Percentiles rank a stretch among this genome's conserved stretches.
Evolutionary conservation across 1,284 basidiomycete genomes (phyloP).

Genomic region (Tilletia caries): DNA sequence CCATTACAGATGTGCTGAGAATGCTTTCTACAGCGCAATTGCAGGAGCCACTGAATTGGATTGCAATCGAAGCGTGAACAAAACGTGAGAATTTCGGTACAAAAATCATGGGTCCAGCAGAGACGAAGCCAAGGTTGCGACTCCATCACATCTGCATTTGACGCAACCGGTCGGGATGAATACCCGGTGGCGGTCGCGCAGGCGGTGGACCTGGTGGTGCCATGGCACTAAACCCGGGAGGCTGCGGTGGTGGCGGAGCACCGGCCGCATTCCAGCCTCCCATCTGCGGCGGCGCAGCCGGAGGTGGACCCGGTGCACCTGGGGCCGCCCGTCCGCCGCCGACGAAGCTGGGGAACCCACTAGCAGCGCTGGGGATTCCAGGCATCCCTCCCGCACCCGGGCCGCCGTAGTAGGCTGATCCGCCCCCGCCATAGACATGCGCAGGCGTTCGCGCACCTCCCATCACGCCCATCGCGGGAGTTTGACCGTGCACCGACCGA

Average conservation of each 20-base stretch:
- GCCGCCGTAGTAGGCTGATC: background rate
- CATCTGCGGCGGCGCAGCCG: background rate
- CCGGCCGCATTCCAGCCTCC: background rate
- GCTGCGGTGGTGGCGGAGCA: background rate
- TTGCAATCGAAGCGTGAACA: too few species aligned
- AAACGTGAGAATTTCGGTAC: too few species aligned
- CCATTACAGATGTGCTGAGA: too few species aligned
- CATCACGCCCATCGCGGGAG: background rate
- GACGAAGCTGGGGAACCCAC: background rate
- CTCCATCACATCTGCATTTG: background rate
- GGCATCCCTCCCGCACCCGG: background rate
- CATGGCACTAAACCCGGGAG: slow-evolving; percentile 9
- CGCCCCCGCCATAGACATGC: background rate
- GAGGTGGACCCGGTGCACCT: slow-evolving; percentile 6
- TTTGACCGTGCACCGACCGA: background rate
- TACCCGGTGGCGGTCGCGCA: background rate
- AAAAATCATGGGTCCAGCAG: too few species aligned
- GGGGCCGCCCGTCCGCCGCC: background rate
- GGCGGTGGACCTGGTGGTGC: slow-evolving; percentile 7
- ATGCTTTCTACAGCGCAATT: too few species aligned
- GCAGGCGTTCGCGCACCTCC: slow-evolving; percentile 1
- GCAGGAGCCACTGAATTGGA: too few species aligned
- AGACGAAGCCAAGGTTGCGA: too few species aligned
- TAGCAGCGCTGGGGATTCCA: background rate
- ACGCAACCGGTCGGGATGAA: background rate